These are phyloP conservation scores for Mucor ambiguus DNA, from an alignment of 371 early-diverging fungal species.

Conservation along the genomic window DNA sequence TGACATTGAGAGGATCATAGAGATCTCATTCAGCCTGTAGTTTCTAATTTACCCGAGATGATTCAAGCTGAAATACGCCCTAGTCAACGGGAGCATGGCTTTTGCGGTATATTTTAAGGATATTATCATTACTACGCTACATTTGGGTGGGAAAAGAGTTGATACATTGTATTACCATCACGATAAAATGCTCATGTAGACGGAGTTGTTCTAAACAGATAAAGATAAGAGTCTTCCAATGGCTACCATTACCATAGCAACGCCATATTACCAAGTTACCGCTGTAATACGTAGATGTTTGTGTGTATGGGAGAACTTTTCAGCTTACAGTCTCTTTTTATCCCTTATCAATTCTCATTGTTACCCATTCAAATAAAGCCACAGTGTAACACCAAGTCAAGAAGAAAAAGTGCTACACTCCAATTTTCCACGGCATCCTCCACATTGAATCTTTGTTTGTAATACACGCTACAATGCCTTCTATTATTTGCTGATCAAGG, in stretches of 20 bases:
- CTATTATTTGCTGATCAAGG: background rate
- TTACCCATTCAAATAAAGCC: background rate
- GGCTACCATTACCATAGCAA: background rate
- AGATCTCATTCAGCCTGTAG: background rate
- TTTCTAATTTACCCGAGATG: background rate
- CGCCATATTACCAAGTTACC: background rate
- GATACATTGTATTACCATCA: background rate
- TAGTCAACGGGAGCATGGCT: background rate
- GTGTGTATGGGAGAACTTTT: background rate
- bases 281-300: background rate
- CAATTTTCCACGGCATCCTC: background rate
- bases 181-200: background rate
- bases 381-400: background rate
- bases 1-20: background rate
- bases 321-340: background rate
- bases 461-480: background rate
- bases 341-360: background rate
- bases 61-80: background rate
- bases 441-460: background rate
- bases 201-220: background rate
- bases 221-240: background rate
- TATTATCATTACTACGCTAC: background rate
- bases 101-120: conserved; percentile 4
- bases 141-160: conserved; percentile 3
- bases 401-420: background rate